Evolutionary conservation across 176 grass and related monocot species (phyloP).

Genomic region (Thinopyrum elongatum): DNA sequence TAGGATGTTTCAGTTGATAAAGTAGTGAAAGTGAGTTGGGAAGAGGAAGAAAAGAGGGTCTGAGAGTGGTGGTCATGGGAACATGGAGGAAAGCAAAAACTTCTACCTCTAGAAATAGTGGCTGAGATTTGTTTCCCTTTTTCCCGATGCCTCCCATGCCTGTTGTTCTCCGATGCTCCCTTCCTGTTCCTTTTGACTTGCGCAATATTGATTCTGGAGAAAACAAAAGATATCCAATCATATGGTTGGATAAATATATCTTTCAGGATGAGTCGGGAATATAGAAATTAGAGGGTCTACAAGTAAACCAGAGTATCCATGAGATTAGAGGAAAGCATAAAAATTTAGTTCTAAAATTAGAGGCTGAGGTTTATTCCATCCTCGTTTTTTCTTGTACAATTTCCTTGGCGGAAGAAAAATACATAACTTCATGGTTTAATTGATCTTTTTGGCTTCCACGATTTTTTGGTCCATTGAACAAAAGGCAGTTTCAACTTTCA

Average conservation of each 20-base stretch:
- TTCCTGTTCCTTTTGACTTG: constrained; percentile 10
- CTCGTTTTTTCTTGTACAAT: no score
- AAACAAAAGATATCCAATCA: neutral
- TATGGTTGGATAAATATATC: no score
- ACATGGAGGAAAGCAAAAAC: constrained; percentile 25
- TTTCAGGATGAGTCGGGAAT: no score
- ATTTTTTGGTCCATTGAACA: neutral
- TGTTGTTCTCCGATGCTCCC: neutral
- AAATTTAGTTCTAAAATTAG: no score
- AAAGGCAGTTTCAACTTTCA: neutral
- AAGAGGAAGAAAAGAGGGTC: constrained; percentile 38
- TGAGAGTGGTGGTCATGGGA: constrained; percentile 16
- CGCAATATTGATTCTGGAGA: neutral
- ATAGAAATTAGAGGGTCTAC: no score
- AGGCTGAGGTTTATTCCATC: no score
- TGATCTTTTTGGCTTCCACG: neutral
- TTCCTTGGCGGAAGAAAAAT: neutral
- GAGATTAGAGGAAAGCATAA: no score
- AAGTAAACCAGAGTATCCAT: no score
- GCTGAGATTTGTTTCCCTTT: neutral
- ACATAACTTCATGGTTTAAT: neutral
- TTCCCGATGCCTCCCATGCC: constrained; percentile 20
- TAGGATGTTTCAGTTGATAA: neutral
- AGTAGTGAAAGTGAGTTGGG: neutral
- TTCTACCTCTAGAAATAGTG: neutral